Evolutionary conservation across 2,329 filamentous ascomycete genomes (phyloP).

Genomic region (Chaetothyriales sp.): DNA sequence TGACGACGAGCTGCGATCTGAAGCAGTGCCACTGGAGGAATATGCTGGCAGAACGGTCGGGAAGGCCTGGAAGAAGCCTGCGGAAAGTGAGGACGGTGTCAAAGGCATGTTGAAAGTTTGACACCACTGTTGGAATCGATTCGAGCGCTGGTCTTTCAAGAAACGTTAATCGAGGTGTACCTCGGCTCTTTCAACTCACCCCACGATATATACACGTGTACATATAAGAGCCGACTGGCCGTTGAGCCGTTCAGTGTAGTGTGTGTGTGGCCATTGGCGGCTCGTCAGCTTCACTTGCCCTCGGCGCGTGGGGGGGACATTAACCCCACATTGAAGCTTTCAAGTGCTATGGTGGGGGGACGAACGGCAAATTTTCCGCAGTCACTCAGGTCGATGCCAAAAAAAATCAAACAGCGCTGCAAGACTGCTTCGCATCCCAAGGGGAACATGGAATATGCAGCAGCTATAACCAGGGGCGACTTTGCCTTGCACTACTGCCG

Average conservation of each 20-base stretch:
- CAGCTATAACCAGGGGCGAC: not conserved
- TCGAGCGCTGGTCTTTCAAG: not conserved
- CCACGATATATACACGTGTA: too few species aligned
- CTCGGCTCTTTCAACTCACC: too few species aligned
- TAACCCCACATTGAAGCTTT: too few species aligned
- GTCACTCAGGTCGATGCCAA: too few species aligned
- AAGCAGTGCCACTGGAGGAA: not conserved
- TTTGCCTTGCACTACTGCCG: not conserved
- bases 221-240: too few species aligned
- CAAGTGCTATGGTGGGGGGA: too few species aligned
- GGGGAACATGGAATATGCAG: not conserved
- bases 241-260: too few species aligned
- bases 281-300: too few species aligned
- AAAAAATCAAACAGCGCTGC: not conserved
- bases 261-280: too few species aligned
- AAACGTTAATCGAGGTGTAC: too few species aligned
- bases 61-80: constrained; percentile 13
- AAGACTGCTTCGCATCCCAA: not conserved
- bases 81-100: constrained; percentile 8
- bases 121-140: not conserved
- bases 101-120: not conserved
- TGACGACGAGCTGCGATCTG: not conserved
- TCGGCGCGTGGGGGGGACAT: too few species aligned
- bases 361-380: too few species aligned
- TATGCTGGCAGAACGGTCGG: constrained; percentile 11